Conservation (phyloP, 345 rosid species). For the Euphorbia pulcherrima region DNA sequence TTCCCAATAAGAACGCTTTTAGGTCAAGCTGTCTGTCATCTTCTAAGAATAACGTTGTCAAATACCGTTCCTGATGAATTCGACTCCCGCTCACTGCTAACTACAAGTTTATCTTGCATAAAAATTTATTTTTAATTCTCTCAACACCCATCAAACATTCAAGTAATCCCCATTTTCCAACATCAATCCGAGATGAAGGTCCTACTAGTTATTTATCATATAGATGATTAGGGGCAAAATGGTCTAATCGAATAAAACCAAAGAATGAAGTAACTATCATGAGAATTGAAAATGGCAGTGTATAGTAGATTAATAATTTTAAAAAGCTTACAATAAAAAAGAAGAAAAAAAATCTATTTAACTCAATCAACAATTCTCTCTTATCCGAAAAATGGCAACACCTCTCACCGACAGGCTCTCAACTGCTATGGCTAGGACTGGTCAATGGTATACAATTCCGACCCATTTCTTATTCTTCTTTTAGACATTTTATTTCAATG, state of each 20-base stretch:
- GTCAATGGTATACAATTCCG: slow-evolving; percentile 56
- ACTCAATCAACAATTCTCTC: background rate
- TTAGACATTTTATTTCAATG: background rate
- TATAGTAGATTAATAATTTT: background rate
- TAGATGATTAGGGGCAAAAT: slow-evolving; percentile 11
- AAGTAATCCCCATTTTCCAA: too few relatives aligned
- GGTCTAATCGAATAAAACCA: slow-evolving; percentile 6
- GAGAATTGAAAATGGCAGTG: background rate
- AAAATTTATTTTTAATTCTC: too few relatives aligned
- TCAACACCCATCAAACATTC: too few relatives aligned
- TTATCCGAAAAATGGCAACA: slow-evolving; percentile 31
- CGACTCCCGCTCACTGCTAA: too few relatives aligned
- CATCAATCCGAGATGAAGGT: too few relatives aligned
- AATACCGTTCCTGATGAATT: too few relatives aligned
- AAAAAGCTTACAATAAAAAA: background rate
- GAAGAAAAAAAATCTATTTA: background rate
- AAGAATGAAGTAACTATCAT: background rate
- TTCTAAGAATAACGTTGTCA: too few relatives aligned
- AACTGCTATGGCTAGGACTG: slow-evolving; percentile 74
- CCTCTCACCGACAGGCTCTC: slow-evolving; percentile 42
- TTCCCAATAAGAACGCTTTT: too few relatives aligned
- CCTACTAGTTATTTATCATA: too few relatives aligned
- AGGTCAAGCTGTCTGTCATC: too few relatives aligned
- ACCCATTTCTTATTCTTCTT: background rate
- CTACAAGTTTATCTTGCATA: too few relatives aligned